These are phyloP conservation scores for Pleurotus tuoliensis DNA, from an alignment of 768 basidiomycete genomes.

Conservation along the genomic window DNA sequence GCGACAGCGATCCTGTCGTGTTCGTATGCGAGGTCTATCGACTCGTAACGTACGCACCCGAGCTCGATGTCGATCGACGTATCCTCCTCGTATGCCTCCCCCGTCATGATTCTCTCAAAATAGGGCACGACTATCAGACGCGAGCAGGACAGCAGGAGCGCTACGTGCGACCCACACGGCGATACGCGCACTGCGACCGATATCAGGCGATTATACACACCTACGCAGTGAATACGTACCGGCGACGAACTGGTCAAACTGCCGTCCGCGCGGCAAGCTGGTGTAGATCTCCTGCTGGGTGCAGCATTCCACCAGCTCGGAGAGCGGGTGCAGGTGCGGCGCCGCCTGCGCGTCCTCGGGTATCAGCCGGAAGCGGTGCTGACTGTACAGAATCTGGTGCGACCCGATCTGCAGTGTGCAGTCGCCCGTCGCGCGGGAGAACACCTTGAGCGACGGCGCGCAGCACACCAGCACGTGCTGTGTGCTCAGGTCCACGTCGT, in stretches of 20 bases:
- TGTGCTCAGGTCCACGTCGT: constrained; percentile 64
- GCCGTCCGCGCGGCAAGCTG: not conserved
- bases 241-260: constrained; percentile 43
- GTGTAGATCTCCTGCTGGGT: too few relatives aligned
- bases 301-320: too few relatives aligned
- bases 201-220: not conserved
- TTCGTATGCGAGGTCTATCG: constrained; percentile 48
- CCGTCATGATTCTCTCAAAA: constrained; percentile 33
- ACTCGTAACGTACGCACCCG: constrained; percentile 30
- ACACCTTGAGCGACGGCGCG: constrained; percentile 43
- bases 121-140: constrained; percentile 38
- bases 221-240: constrained; percentile 24
- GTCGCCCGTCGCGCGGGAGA: constrained; percentile 42
- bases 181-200: constrained; percentile 39
- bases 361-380: too few relatives aligned
- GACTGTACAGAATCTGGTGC: constrained; percentile 24
- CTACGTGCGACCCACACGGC: constrained; percentile 44
- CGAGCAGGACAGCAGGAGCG: constrained; percentile 32
- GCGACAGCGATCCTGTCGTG: constrained; percentile 40
- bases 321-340: too few relatives aligned
- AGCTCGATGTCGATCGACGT: constrained; percentile 37
- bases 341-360: too few relatives aligned
- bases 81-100: constrained; percentile 24
- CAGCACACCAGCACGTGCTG: constrained; percentile 61
- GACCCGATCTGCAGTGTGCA: constrained; percentile 41